Evolutionary conservation across 257 asterid species (phyloP), one percentile per base, ranked within the genome.

Genomic region (Solanum virginianum): DNA sequence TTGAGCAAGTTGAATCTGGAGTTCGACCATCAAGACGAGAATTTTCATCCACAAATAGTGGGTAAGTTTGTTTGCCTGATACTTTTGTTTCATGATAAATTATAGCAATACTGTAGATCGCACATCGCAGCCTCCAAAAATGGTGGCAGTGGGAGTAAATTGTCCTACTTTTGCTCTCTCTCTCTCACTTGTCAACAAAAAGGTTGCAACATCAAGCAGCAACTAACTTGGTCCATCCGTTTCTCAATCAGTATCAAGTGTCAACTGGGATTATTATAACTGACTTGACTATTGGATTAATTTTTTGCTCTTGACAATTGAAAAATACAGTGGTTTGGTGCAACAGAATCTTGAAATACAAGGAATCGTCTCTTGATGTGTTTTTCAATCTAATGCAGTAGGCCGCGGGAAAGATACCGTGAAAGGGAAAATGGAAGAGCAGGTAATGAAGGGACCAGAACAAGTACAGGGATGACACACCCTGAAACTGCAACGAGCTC

Each of bases 1-100:
- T 96, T 29, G 99, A 96, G 91, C 98, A 94, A 87, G 91, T 94
- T 71, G 99, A 96, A 89, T 91, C 97, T 90, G 99, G 98, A 74
- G 84, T 90, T 20, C 91, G 98, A 68, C 89, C 94, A 79, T 92
- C 97, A 49, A 92, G 97, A 89, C 90, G 99, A 85, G 98, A 96
- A 77, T 93, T 91, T 88, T 62, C 94, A 43, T 92, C 98, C 85
- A 88, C 90, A 80, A 93, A 95, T 82, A 95, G 88, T 90, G 92
- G 98, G 99, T 93, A 80, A 75, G 97, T 83, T 81, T 66, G 63
- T 24, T 77, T 77, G 26, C 45, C 10, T 77, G 26, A 49, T 77
- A 77, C 82, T 77, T 77, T 26, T 51, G 43, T 53, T 77, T 77
- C 82, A 77, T 51, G 63, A 29, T 53, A 16, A 53, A 77, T 63